Conservation (phyloP, 306 rosid species). For the Comarum palustre region DNA sequence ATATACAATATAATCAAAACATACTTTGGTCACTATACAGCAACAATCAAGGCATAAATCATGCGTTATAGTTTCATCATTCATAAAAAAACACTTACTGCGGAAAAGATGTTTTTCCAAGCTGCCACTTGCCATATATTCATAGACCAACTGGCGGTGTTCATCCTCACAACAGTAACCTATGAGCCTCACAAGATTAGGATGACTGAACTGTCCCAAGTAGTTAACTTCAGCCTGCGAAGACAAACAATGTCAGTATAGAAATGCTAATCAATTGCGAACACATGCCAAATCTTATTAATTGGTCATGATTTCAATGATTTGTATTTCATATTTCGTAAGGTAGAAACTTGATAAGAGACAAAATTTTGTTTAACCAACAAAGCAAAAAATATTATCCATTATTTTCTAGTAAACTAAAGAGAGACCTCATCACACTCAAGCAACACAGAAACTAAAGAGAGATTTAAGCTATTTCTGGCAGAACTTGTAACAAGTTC, state of each 20-base stretch:
- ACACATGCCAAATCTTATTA: neutral
- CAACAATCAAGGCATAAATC: neutral
- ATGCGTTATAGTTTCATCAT: neutral
- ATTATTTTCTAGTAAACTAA: neutral
- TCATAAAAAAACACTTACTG: constrained; percentile 48
- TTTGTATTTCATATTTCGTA: neutral
- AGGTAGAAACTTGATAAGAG: neutral
- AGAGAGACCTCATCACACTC: neutral
- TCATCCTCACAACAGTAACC: constrained; percentile 98
- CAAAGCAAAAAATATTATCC: neutral
- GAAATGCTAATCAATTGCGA: neutral
- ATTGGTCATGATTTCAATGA: neutral
- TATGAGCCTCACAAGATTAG: constrained; percentile 90
- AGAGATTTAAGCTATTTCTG: neutral
- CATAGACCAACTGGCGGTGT: constrained; percentile 84
- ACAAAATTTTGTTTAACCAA: neutral
- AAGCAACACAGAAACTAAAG: neutral
- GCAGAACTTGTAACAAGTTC: neutral
- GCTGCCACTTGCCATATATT: constrained; percentile 95
- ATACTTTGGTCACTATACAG: neutral
- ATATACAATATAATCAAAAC: neutral
- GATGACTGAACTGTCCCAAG: constrained; percentile 83
- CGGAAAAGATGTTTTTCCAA: constrained; percentile 95
- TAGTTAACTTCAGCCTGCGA: constrained; percentile 92
- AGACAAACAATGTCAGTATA: constrained; percentile 3